Evolutionary conservation across 169 alveolate species (phyloP), one percentile per base, ranked within the genome.

Genomic region (Cryptosporidium sp.): DNA sequence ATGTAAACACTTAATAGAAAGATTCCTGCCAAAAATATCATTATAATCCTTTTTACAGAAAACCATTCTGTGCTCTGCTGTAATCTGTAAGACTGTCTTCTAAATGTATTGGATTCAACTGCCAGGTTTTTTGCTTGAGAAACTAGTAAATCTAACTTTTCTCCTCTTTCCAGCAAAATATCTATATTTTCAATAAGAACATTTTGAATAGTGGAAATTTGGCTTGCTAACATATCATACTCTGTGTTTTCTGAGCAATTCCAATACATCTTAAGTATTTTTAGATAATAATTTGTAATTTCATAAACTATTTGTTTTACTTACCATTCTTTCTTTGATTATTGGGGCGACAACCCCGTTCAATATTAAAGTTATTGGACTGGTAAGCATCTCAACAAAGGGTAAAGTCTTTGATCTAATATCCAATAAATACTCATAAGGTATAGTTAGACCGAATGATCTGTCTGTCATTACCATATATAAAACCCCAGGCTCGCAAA

Each of bases 321-420:
- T 55, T 74, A 74, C 86, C 86, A 74, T 74, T 74, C 65, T 74
- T 18, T 52, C 70, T 41, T 61, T 74, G 29, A 74, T 26, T 61
- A 74, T 74, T 5, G 86, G 86, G 3, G 86, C 51, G n/a, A 74
- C 33, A n/a, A 35, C 59, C 6, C 45, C 61, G 58, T 74, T 74
- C 37, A 74, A 58, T 35, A 52, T 43, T 55, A 74, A 48, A 12
- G 70, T 58, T 61, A 74, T 31, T 23, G 86, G 71, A 58, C 9
- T 16, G 4, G 31, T 55, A 23, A 59, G 23, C 45, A 39, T 35
- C 33, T 74, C 59, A n/a, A 58, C 59, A 74, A 29, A 74, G 5
- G 37, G 52, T 74, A 58, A 21, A 31, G 71, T 58, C 6, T 43
- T 74, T 33, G 29, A 21, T 74, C 50, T 74, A 31, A 74, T 61